Conservation (phyloP, 176 grass and related monocot genomes). For the Zizania latifolia region DNA sequence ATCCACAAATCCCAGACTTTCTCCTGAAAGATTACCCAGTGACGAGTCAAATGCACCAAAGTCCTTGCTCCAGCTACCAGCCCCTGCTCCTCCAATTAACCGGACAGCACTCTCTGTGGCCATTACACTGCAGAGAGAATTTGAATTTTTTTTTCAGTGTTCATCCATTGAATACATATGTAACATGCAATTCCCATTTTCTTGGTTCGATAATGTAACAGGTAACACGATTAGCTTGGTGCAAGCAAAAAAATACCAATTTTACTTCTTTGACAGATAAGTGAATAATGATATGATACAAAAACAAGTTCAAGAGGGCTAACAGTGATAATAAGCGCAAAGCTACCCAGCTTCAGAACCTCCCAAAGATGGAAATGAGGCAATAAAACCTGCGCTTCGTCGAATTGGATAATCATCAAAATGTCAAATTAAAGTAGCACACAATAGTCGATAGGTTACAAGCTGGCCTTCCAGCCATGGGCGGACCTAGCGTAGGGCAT, state of each 20-base stretch:
- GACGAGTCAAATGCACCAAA: slow-evolving; percentile 37
- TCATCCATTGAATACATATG: neutral
- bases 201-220: neutral
- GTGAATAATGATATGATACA: neutral
- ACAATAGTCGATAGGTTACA: neutral
- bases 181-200: neutral
- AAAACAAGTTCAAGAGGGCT: neutral
- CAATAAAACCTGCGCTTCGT: neutral
- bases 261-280: neutral
- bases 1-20: slow-evolving; percentile 59
- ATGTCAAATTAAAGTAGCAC: neutral
- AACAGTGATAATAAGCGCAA: neutral
- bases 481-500: neutral
- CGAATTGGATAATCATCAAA: neutral
- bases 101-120: slow-evolving; percentile 77
- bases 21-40: slow-evolving; percentile 46
- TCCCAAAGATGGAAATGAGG: neutral
- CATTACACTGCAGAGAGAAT: slow-evolving; percentile 54
- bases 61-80: slow-evolving; percentile 68
- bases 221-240: neutral
- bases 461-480: neutral
- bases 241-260: slow-evolving; percentile 12
- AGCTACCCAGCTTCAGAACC: neutral
- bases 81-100: slow-evolving; percentile 48
- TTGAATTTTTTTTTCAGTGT: neutral